These are phyloP conservation scores for Phytophthora foliorum DNA, from an alignment of 352 stramenopile genomes.

Conservation along the genomic window DNA sequence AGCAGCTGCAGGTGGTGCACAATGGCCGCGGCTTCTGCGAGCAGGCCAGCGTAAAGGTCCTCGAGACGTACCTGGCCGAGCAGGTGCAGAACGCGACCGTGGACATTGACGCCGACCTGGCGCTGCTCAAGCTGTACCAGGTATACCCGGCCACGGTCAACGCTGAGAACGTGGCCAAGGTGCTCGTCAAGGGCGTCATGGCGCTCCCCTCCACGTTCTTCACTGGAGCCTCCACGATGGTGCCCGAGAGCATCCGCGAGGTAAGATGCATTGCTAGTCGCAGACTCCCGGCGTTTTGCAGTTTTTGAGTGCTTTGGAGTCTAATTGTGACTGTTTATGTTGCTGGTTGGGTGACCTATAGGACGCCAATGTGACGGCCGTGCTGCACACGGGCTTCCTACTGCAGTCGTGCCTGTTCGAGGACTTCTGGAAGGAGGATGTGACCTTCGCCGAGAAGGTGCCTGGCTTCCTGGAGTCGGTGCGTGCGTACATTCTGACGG, in stretches of 20 bases:
- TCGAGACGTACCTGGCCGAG: constrained; percentile 83
- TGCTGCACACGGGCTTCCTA: constrained; percentile 68
- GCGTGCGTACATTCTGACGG: constrained; percentile 79
- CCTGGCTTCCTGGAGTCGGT: constrained; percentile 78
- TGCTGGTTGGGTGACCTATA: constrained; percentile 28
- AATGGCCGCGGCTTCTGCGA: constrained; percentile 64
- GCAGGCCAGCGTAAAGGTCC: constrained; percentile 48
- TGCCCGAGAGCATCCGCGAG: constrained; percentile 76
- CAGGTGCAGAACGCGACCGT: constrained; percentile 69
- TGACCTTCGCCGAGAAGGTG: constrained; percentile 69
- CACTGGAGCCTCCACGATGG: constrained; percentile 72
- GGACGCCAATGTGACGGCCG: constrained; percentile 66
- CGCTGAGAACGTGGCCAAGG: constrained; percentile 67
- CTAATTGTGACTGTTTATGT: constrained; percentile 10
- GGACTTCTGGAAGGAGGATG: constrained; percentile 83
- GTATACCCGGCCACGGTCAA: constrained; percentile 71
- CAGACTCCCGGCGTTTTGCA: background rate
- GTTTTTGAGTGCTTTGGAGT: background rate
- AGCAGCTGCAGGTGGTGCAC: constrained; percentile 62
- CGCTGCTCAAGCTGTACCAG: constrained; percentile 87
- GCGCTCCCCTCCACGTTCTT: constrained; percentile 81
- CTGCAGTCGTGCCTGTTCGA: constrained; percentile 86
- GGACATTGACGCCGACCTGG: constrained; percentile 82
- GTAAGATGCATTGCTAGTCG: constrained; percentile 31
- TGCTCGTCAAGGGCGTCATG: constrained; percentile 81